Base-by-base conservation (phyloP, 2,329 filamentous ascomycete genomes). In the Aspergillus brasiliensis region DNA sequence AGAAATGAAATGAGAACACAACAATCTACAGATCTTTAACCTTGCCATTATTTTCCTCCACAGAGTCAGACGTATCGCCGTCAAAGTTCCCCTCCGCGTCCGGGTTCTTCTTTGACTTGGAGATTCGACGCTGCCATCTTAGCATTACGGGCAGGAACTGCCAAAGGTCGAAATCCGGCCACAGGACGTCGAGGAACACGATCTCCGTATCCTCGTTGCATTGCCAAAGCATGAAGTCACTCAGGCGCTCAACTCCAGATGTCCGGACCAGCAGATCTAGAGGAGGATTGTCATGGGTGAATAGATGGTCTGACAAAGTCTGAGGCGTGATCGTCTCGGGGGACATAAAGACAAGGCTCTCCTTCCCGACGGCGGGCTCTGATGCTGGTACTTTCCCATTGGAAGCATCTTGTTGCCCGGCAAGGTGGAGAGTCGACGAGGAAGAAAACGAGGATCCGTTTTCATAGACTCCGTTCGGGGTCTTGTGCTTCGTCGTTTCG, bases 201-300 rank as follows among this genome's bases (percentile, higher is more conserved):
- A 99, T 90, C 61, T 96, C 90, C 0, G 95, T 97, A 64, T 94
- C 84, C 72, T 97, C 87, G 72, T 98, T 93, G 69, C 91, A 95
- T 77, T 99, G 95, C 95, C 95, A 99, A 34, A 99, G 87, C 93
- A 99, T 95, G 70, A 98, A 99, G 75, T 99, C 95, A 72, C 92
- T 97, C 60, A 99, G 81, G 51, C 95, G 86, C 75, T 93, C 90
- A 13, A 99, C 95, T 27, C 93, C 94, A 63, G 92, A 97, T 4
- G 95, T 99, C 53, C 95, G 87, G 53, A 99, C 85, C 57, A 99
- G 88, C 11, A 99, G 84, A 72, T 99, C 95, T 44, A 98, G 81
- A 0, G 95, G 95, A 15, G 95, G 95, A 63, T 91, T 88, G 56
- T 87, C 86, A 51, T 89, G 86, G 3, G 94, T 98, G 78, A 96